Base-by-base conservation (phyloP, 495 filamentous ascomycete species). In the Symbiotaphrina buchneri region DNA sequence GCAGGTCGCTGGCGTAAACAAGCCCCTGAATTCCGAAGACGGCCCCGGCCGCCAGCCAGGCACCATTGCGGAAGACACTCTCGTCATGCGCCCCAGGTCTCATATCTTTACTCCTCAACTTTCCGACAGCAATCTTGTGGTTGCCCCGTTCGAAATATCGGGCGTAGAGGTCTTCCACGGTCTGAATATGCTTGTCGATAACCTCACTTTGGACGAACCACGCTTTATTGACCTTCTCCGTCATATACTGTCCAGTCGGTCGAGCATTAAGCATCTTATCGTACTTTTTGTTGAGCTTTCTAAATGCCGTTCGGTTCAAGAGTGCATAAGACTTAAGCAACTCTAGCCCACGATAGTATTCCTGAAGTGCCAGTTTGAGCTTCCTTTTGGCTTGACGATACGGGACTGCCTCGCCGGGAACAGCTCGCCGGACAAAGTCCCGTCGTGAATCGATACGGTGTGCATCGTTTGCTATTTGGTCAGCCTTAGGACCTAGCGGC, bases 261-360 rank as follows among this genome's bases (percentile, higher is more conserved):
- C 71, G 65, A 28, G 81, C 68, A 38, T 85, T 68, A 31, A 80
- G 65, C 4, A 70, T 65, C 49, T 95, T 95, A 55, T 97, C 84
- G 42, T 83, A 94, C 53, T 97, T 97, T 53, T 97, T 97, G 51
- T 87, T 95, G 45, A 97, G 83, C 48, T 97, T 97, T 5, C 84
- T 75, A 37, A 95, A 94, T 1, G 82, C 90, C 2, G 79, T 87
- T 29, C 76, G 63, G 44, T 97, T 97, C 10, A 93, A 55, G 13
- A 83, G 59, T 4, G 80, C 74, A 43, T 87, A 97, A 0, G 77
- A 76, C 51, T 93, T 92, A 14, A 97, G 51, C 11, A 95, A 60
- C 47, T 97, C 87, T 3, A 95, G 59, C 5, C 81, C 74, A 19
- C 85, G 70, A 47, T 97, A 93, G 44, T 76, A 93, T 49, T 95